Evolutionary conservation across 441 rosid genomes (phyloP).

Genomic region (California macrophylla): DNA sequence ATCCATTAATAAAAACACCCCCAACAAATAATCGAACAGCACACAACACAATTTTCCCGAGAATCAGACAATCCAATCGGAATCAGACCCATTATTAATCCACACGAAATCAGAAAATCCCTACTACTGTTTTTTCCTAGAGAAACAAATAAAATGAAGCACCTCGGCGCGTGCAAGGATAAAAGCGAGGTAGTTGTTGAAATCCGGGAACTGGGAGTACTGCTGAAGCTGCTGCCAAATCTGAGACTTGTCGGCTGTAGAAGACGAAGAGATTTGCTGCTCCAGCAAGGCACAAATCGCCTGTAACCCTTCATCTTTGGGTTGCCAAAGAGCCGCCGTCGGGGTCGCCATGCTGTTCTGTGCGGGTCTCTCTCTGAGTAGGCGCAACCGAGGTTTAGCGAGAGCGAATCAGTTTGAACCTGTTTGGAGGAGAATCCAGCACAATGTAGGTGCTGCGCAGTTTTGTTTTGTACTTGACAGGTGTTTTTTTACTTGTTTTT

Average conservation of each 20-base stretch:
- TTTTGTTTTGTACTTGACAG: too few species aligned
- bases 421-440: neutral
- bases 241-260: constrained; percentile 83
- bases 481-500: too few species aligned
- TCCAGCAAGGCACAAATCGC: constrained; percentile 80
- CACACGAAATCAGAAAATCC: neutral
- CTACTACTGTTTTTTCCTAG: neutral
- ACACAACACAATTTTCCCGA: neutral
- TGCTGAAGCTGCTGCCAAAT: constrained; percentile 88
- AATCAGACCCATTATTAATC: neutral
- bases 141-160: constrained; percentile 15
- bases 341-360: neutral
- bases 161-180: constrained; percentile 87
- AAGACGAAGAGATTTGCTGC: constrained; percentile 85
- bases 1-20: neutral
- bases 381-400: neutral
- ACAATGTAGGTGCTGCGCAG: neutral
- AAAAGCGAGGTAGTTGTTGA: constrained; percentile 88
- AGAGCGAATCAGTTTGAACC: neutral
- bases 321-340: constrained; percentile 65
- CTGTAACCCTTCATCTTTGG: constrained; percentile 64
- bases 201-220: constrained; percentile 88
- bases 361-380: too few species aligned
- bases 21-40: neutral
- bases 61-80: neutral